Conservation (phyloP, 805 yeast species). For the Cyberlindnera mrakii region DNA sequence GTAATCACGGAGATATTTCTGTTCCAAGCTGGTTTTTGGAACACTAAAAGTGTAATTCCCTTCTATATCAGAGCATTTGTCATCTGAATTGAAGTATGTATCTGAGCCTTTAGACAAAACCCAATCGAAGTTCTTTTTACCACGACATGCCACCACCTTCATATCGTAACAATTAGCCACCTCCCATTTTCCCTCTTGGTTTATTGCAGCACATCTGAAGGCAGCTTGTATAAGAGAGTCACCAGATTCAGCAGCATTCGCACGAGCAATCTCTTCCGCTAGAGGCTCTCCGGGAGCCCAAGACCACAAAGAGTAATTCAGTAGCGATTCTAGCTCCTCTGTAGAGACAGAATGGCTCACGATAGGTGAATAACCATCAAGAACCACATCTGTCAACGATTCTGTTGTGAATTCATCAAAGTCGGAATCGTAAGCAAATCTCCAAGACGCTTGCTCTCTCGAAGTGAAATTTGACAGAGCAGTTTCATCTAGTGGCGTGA, state of each 20-base stretch:
- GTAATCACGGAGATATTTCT: constrained; percentile 21
- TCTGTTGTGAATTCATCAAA: constrained; percentile 37
- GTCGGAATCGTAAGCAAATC: constrained; percentile 34
- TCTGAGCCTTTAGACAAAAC: constrained; percentile 26
- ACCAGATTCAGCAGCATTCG: constrained; percentile 9
- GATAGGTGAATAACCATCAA: constrained; percentile 65
- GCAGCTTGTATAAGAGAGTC: constrained; percentile 25
- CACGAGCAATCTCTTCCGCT: constrained; percentile 16
- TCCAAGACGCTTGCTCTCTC: constrained; percentile 26
- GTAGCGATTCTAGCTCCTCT: constrained; percentile 25
- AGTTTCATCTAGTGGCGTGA: constrained; percentile 2
- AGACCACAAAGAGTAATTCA: constrained; percentile 54
- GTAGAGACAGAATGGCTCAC: constrained; percentile 34
- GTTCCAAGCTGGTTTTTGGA: constrained; percentile 48
- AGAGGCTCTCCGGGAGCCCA: constrained; percentile 62
- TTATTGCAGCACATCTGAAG: constrained; percentile 38
- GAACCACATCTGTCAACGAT: constrained; percentile 33
- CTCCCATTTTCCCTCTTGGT: constrained; percentile 44
- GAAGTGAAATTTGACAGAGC: neutral
- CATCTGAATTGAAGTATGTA: constrained; percentile 38
- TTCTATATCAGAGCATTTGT: constrained; percentile 23
- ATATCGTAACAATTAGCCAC: constrained; percentile 61
- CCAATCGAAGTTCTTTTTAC: constrained; percentile 35
- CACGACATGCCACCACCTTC: constrained; percentile 52
- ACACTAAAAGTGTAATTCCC: constrained; percentile 31